phyloP scores from a whole-genome alignment of 768 basidiomycete species.

The Rhodosporidiobolus odoratus region DNA sequence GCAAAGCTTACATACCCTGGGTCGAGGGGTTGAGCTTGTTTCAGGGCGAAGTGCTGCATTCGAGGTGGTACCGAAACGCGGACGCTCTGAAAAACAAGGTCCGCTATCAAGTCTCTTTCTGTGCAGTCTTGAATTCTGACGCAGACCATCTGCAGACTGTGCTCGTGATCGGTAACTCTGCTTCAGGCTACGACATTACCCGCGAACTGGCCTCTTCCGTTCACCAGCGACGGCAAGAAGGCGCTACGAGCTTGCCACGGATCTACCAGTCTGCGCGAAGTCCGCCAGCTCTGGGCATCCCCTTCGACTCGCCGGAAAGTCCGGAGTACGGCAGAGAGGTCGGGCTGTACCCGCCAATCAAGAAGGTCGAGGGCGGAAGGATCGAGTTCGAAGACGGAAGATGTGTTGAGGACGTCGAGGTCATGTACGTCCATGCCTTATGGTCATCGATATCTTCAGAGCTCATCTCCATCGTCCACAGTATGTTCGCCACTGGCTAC shows the following conservation, averaged over 20 bases:
- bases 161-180: constrained; percentile 48
- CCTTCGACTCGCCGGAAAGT: constrained; percentile 37
- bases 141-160: constrained; percentile 36
- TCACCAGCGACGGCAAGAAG: not conserved
- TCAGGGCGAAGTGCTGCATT: constrained; percentile 45
- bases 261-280: constrained; percentile 38
- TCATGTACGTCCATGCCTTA: constrained; percentile 32
- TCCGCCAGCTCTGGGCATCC: constrained; percentile 28
- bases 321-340: constrained; percentile 45
- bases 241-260: not conserved
- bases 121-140: not conserved
- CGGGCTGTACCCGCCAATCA: constrained; percentile 20
- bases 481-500: constrained; percentile 50
- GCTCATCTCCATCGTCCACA: not conserved
- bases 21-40: constrained; percentile 44
- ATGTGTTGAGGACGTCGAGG: constrained; percentile 42
- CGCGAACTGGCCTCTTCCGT: constrained; percentile 40
- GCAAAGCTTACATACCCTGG: constrained; percentile 45
- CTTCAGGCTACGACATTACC: constrained; percentile 49
- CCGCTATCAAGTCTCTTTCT: not conserved
- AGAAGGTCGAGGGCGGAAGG: not conserved
- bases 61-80: constrained; percentile 45
- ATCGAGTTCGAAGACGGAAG: constrained; percentile 44
- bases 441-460: not conserved
- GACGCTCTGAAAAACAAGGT: constrained; percentile 42